Evolutionary conservation across 345 rosid species (phyloP), one percentile per base, ranked within the genome.

Genomic region (Stellera chamaejasme): DNA sequence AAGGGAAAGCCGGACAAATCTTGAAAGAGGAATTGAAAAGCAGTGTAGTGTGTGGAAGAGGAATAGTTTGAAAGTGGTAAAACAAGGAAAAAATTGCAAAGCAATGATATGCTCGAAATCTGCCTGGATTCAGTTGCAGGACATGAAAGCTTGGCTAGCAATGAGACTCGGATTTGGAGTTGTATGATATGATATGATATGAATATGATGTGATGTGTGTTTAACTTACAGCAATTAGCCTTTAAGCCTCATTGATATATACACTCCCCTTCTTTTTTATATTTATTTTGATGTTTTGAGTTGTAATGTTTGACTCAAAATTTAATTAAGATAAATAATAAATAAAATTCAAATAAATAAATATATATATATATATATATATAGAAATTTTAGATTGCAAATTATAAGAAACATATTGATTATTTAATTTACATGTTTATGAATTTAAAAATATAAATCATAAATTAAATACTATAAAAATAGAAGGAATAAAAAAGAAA

Each of bases 111-210:
- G 72, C 72, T 50, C 3, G 26, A 46, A 43, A 69, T 56, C 65
- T 64, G 55, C 47, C 58, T 16, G 54, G 82, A 77, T 70, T 77
- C 74, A 73, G 27, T 68, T 64, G 45, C 32, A 50, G 68, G 65
- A 71, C 81, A 65, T 70, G 78, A 64, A 43, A 73, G 78, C 65
- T 73, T 78, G 76, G 52, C 52, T 48, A 50, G 53, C 46, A 59
- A 46, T 62, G 68, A 64, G 39, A 56, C 54, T 64, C 54, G 25
- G 13, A 32, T 45, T 32, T 32, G 39, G 39, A 32, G 39, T 32
- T 5, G 39, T 32, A 32, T 32, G 39, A 32, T 32, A 32, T 32
- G 39, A 32, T 32, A 32, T 32, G 39, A 32, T 32, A 8, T 32
- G 39, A 5, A 32, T 32, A 0, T 32, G 39, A 32, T 32, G 5